A percentile compares a stretch with the other conserved stretches of the same genome.
These are phyloP conservation scores for Podospora didyma DNA, from an alignment of 495 filamentous ascomycete genomes.

Conservation along the genomic window DNA sequence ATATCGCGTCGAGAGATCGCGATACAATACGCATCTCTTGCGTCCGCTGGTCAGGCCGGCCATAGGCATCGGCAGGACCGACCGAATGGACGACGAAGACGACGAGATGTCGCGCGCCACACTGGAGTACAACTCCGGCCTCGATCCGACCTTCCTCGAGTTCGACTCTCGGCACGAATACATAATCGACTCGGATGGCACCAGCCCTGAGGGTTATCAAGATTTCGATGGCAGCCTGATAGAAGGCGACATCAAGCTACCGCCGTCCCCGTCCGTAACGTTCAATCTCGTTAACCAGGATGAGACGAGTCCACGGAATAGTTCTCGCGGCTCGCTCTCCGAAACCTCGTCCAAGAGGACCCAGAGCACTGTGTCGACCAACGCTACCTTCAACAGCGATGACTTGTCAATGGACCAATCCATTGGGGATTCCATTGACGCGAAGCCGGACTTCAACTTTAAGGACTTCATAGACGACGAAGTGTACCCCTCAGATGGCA, in stretches of 20 bases:
- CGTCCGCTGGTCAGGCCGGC: background rate
- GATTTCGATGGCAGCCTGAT: background rate
- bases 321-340: slow-evolving; percentile 41
- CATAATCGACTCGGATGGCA: slow-evolving; percentile 37
- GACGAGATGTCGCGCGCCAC: background rate
- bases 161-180: slow-evolving; percentile 25
- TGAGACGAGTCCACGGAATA: slow-evolving; percentile 4
- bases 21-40: background rate
- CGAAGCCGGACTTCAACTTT: slow-evolving; percentile 9
- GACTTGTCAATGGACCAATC: slow-evolving; percentile 13
- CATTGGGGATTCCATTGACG: background rate
- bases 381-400: slow-evolving; percentile 11
- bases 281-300: slow-evolving; percentile 6
- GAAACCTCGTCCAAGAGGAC: slow-evolving; percentile 22
- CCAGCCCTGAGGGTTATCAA: slow-evolving; percentile 14
- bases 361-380: slow-evolving; percentile 11
- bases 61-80: background rate
- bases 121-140: slow-evolving; percentile 28
- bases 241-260: background rate
- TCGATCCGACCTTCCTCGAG: background rate
- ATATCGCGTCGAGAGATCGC: background rate
- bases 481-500: background rate
- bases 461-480: background rate
- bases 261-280: slow-evolving; percentile 20
- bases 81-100: background rate